Evolutionary conservation across 2,329 filamentous ascomycete genomes (phyloP).

Genomic region (Colletotrichum gloeosporioides): DNA sequence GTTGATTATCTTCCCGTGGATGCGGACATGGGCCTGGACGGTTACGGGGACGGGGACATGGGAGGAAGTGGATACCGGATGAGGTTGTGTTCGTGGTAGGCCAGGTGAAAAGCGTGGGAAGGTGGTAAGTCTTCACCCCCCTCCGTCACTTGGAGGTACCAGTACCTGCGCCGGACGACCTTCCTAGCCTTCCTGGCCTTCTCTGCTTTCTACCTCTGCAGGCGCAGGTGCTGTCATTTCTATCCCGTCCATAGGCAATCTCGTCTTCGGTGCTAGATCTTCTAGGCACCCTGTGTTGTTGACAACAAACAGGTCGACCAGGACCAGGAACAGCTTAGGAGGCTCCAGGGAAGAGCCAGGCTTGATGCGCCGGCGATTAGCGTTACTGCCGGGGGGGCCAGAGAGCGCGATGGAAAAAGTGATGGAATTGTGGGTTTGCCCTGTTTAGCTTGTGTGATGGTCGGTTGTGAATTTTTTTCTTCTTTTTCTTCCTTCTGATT

Average conservation of each 20-base stretch:
- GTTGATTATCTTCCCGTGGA: background rate
- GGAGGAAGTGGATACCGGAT: constrained; percentile 13
- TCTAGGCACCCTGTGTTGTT: background rate
- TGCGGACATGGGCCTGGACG: constrained; percentile 1
- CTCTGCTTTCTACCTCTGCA: background rate
- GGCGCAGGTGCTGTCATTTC: background rate
- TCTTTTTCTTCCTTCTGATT: background rate
- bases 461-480: background rate
- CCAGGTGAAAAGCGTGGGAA: background rate
- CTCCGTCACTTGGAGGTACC: constrained; percentile 4
- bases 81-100: constrained; percentile 3
- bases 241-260: background rate
- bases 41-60: background rate
- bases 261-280: background rate
- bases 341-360: background rate
- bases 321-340: background rate
- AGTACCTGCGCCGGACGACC: background rate
- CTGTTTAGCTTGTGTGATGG: background rate
- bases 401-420: background rate
- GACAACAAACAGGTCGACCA: background rate
- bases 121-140: background rate
- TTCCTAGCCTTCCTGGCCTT: background rate
- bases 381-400: background rate
- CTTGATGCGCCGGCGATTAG: background rate
- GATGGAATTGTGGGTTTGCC: background rate